Percentiles rank a stretch among this genome's conserved stretches.
Evolutionary conservation across 768 basidiomycete species (phyloP).

Genomic region (Tulasnella sp.): DNA sequence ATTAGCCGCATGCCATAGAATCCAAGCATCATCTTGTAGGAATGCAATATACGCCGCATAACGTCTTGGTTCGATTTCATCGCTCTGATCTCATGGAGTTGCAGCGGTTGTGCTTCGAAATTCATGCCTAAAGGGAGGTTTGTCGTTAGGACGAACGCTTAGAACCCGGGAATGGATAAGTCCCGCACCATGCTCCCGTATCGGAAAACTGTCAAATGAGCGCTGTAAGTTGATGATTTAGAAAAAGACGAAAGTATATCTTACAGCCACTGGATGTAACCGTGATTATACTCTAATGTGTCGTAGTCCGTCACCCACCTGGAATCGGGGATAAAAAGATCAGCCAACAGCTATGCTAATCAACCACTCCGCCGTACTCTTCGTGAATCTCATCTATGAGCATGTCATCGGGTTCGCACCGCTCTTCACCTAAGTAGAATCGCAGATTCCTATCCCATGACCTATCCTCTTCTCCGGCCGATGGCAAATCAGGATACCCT

Average conservation of each 20-base stretch:
- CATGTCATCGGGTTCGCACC: conserved; percentile 54
- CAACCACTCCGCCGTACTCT: conserved; percentile 35
- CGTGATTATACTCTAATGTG: conserved; percentile 59
- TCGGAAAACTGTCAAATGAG: conserved; percentile 51
- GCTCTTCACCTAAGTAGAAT: conserved; percentile 52
- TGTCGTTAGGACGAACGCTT: not conserved
- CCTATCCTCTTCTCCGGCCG: conserved; percentile 33
- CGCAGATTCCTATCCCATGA: conserved; percentile 41
- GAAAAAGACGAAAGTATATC: conserved; percentile 27
- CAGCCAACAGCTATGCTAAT: not conserved
- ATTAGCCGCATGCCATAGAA: conserved; percentile 71
- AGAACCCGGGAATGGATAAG: not conserved
- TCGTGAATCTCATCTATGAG: conserved; percentile 57
- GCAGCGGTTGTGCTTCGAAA: conserved; percentile 55
- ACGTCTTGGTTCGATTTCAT: conserved; percentile 48
- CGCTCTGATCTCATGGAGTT: conserved; percentile 50
- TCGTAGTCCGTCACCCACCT: conserved; percentile 62
- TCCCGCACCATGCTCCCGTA: conserved; percentile 54
- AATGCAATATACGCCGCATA: conserved; percentile 45
- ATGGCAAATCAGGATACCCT: conserved; percentile 38
- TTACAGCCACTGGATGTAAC: conserved; percentile 74
- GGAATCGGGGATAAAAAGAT: not conserved
- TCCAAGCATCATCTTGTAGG: conserved; percentile 68
- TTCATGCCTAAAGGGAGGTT: conserved; percentile 40
- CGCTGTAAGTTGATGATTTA: not conserved